A percentile compares a stretch with the other conserved stretches of the same genome.
Conservation (phyloP, 129 eudicot species). For the Lonicera japonica region DNA sequence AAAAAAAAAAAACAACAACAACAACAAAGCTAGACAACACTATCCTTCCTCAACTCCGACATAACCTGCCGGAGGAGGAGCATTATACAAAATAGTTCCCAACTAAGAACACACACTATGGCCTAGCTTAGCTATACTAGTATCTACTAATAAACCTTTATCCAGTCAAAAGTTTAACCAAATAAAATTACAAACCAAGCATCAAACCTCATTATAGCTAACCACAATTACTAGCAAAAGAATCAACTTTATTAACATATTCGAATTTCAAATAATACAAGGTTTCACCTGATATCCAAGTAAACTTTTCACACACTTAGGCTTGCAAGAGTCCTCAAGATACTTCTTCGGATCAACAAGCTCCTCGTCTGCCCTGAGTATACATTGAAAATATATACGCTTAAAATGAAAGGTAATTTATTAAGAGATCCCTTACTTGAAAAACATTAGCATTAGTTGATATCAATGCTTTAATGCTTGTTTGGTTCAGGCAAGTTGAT, state of each 20-base stretch:
- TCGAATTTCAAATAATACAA: not conserved
- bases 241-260: not conserved
- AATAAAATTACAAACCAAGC: not conserved
- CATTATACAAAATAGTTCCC: no score
- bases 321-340: constrained; percentile 48
- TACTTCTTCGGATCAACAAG: constrained; percentile 49
- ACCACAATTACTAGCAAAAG: not conserved
- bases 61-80: no score
- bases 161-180: not conserved
- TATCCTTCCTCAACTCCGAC: no score
- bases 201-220: not conserved
- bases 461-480: not conserved
- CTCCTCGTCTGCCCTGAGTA: constrained; percentile 43
- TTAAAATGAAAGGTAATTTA: not conserved
- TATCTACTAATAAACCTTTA: not conserved
- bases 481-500: not conserved
- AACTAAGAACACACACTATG: no score
- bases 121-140: no score
- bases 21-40: no score
- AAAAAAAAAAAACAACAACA: no score
- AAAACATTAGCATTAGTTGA: not conserved
- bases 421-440: not conserved
- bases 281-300: constrained; percentile 44
- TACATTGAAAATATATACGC: not conserved
- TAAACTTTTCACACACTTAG: constrained; percentile 53